Base-by-base conservation (phyloP, 2,329 filamentous ascomycete species). In the Tolypocladium endophyticum region DNA sequence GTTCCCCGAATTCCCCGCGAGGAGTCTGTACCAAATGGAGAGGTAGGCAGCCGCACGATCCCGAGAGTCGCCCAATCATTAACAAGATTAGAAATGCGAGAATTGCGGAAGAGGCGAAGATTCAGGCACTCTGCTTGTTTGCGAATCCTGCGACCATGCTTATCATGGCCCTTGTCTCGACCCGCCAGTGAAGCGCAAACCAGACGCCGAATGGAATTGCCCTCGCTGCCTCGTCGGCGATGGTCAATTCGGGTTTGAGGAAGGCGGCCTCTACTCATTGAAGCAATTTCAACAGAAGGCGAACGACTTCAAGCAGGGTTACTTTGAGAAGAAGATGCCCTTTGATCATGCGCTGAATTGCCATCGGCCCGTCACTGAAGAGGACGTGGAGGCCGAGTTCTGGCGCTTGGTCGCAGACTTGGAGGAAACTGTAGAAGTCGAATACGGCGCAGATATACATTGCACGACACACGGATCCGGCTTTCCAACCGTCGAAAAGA, bases 391-490 rank as follows among this genome's bases (percentile, higher is more conserved):
- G 74, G 86, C 87, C 25, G 94, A 99, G 70, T 99, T 99, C 72
- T 99, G 94, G 94, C 85, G 91, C 66, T 81, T 97, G 11, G 94
- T 97, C 0, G 90, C 94, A 55, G 95, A 92, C 68, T 81, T 97
- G 57, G 93, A 95, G 63, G 94, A 97, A 73, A 95, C 92, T 0
- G 92, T 97, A 1, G 94, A 97, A 72, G 94, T 99, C 2, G 94
- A 99, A 70, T 99, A 99, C 68, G 94, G 94, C 45, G 94, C 94
- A 12, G 94, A 99, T 68, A 97, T 99, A 58, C 94, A 99, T 72
- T 97, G 92, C 57, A 97, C 94, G 0, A 99, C 94, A 0, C 94
- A 99, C 69, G 94, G 94, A 11, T 97, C 93, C 64, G 94, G 93
- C 0, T 99, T 99, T 67, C 94, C 94, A 0, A 97, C 93, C 0